Conservation (phyloP, 768 basidiomycete species). For the Termitomyces sp. region DNA sequence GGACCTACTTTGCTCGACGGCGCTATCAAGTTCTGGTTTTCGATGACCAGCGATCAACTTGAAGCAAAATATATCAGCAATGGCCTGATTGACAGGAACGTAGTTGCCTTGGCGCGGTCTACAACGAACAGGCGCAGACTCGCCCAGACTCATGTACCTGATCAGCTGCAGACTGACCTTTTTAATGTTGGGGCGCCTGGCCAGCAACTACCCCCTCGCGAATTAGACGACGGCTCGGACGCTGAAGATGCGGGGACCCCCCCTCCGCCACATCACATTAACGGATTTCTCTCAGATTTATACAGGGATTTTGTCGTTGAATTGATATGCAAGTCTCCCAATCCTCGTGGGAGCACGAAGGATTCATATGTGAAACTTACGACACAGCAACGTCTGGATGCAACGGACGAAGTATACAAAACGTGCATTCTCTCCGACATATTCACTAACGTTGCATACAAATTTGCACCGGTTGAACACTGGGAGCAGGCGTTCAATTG, state of each 20-base stretch:
- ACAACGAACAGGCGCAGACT: too few relatives aligned
- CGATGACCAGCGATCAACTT: too few relatives aligned
- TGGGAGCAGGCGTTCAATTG: too few relatives aligned
- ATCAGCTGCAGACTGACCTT: too few relatives aligned
- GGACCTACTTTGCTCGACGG: too few relatives aligned
- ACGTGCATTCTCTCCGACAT: background rate
- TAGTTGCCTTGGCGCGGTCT: too few relatives aligned
- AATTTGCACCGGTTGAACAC: background rate
- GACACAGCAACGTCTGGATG: background rate
- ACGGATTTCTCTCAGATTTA: background rate
- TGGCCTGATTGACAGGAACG: too few relatives aligned
- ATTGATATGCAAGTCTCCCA: too few relatives aligned
- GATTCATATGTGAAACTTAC: slow-evolving; percentile 3
- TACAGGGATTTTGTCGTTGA: background rate
- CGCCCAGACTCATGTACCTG: too few relatives aligned
- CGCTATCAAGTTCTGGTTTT: too few relatives aligned
- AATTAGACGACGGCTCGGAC: background rate
- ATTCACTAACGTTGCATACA: background rate
- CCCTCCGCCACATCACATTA: background rate
- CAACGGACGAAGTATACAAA: background rate
- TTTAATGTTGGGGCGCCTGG: too few relatives aligned
- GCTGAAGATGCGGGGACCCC: background rate
- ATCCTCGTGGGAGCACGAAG: background rate
- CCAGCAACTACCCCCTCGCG: background rate
- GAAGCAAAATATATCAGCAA: too few relatives aligned